A percentile compares a stretch with the other conserved stretches of the same genome.
phyloP scores from a whole-genome alignment of 805 yeast species.

The Saccharomycopsis sp. region DNA sequence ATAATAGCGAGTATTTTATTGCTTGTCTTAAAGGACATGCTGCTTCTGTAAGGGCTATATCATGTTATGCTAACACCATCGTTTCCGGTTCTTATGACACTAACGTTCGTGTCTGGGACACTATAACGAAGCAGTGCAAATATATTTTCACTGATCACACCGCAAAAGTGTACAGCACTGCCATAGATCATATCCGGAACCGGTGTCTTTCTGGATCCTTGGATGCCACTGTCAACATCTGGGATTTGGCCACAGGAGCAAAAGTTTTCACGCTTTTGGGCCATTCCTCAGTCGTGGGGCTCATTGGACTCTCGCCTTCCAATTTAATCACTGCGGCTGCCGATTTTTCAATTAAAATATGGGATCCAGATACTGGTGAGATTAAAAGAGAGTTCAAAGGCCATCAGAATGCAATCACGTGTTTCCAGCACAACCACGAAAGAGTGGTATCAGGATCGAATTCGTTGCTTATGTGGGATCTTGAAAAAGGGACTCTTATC shows the following conservation, averaged over 20 bases:
- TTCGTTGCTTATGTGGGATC: constrained; percentile 81
- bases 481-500: constrained; percentile 67
- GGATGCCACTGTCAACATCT: constrained; percentile 81
- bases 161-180: constrained; percentile 84
- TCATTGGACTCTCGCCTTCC: constrained; percentile 68
- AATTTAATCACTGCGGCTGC: constrained; percentile 92
- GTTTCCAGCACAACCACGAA: constrained; percentile 84
- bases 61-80: constrained; percentile 77
- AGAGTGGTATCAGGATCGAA: constrained; percentile 86
- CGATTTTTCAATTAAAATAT: constrained; percentile 81
- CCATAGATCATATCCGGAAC: constrained; percentile 66
- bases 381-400: constrained; percentile 31
- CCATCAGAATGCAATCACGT: constrained; percentile 82
- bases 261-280: constrained; percentile 70
- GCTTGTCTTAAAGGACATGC: constrained; percentile 70
- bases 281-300: constrained; percentile 85
- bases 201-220: constrained; percentile 87
- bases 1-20: constrained; percentile 55
- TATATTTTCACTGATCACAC: constrained; percentile 77
- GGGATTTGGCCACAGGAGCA: constrained; percentile 80
- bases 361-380: constrained; percentile 80
- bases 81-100: constrained; percentile 90
- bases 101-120: constrained; percentile 88
- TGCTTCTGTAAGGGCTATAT: constrained; percentile 76
- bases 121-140: constrained; percentile 64